phyloP scores from a whole-genome alignment of 495 filamentous ascomycete species.

The Xylaria grammica region DNA sequence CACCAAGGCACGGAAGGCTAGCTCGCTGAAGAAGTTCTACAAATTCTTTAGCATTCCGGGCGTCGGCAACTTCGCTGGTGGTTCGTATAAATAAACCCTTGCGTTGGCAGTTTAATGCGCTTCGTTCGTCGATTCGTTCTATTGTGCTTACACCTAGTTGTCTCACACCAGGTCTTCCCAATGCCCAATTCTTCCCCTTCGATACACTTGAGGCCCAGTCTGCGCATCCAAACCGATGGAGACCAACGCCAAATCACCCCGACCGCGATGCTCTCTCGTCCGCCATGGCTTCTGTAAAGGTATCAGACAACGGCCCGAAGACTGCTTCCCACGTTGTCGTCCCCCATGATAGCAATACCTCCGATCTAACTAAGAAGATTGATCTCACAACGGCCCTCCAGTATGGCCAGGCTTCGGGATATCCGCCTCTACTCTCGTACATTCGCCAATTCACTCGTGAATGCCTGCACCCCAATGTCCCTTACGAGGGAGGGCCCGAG shows the following conservation, averaged over 20 bases:
- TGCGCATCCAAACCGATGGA: constrained; percentile 73
- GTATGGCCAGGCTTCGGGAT: constrained; percentile 80
- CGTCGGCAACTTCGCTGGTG: constrained; percentile 87
- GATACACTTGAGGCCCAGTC: constrained; percentile 85
- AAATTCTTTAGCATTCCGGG: constrained; percentile 82
- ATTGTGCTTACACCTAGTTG: neutral
- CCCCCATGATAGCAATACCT: constrained; percentile 64
- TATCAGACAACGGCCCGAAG: neutral
- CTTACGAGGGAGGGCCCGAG: constrained; percentile 77
- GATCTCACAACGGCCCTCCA: constrained; percentile 84
- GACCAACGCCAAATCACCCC: constrained; percentile 65
- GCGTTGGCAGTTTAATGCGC: neutral
- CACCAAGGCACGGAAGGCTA: constrained; percentile 67
- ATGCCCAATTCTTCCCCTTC: constrained; percentile 82
- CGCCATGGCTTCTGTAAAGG: constrained; percentile 4
- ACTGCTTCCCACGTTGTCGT: constrained; percentile 64
- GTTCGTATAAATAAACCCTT: constrained; percentile 51
- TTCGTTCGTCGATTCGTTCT: neutral
- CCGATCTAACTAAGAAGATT: constrained; percentile 67
- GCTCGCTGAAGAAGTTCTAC: constrained; percentile 77
- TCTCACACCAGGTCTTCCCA: constrained; percentile 68
- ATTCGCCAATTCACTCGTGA: constrained; percentile 77
- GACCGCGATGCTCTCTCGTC: constrained; percentile 37
- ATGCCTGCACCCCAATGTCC: constrained; percentile 77
- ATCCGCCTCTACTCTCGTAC: constrained; percentile 75